Conservation (phyloP, 805 yeast species). For the Saccharomycopsis malanga region DNA sequence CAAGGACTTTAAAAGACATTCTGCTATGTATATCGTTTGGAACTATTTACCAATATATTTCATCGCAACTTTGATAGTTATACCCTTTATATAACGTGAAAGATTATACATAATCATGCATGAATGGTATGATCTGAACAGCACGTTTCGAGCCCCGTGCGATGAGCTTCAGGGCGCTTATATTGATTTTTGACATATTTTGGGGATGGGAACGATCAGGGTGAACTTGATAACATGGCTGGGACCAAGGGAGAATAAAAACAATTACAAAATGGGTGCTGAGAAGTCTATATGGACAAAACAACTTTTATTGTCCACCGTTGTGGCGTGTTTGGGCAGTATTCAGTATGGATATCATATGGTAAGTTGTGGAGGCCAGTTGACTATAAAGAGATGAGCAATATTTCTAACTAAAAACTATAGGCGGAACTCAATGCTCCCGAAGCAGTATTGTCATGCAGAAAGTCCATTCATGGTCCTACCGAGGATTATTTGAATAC, state of each 20-base stretch:
- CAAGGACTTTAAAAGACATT: conserved; percentile 12
- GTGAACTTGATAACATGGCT: no score
- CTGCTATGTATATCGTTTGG: neutral
- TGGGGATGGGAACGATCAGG: no score
- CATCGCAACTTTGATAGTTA: no score
- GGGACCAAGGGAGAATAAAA: no score
- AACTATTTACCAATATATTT: no score
- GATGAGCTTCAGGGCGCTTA: no score
- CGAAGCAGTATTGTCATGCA: conserved; percentile 59
- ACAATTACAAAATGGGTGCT: neutral
- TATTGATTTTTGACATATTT: no score
- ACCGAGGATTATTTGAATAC: conserved; percentile 27
- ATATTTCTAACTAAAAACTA: neutral
- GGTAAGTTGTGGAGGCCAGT: conserved; percentile 29
- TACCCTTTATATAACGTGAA: neutral
- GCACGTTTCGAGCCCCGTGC: no score
- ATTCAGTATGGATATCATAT: conserved; percentile 92
- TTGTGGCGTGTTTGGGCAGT: conserved; percentile 67
- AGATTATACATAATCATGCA: neutral
- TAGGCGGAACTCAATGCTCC: conserved; percentile 88
- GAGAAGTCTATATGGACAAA: conserved; percentile 24
- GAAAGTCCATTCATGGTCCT: conserved; percentile 24
- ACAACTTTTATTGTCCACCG: conserved; percentile 37
- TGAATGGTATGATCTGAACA: no score
- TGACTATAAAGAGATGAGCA: no score